These are phyloP conservation scores for Phytophthora macrochlamydospora DNA, from an alignment of 352 stramenopile genomes.

Conservation along the genomic window DNA sequence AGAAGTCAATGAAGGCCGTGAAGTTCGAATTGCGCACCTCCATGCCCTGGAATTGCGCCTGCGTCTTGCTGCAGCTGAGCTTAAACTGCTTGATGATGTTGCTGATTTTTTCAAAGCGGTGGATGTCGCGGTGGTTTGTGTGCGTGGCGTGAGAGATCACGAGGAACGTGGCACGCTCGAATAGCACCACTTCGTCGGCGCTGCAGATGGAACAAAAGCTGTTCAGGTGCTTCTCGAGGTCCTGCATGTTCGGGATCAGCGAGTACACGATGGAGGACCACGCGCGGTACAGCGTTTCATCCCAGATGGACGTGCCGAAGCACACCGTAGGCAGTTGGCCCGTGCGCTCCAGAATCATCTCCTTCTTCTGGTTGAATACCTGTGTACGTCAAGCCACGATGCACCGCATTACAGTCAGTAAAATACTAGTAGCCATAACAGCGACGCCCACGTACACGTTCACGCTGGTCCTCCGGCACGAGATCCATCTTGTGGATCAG, in stretches of 20 bases:
- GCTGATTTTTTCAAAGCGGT: slow-evolving; percentile 99
- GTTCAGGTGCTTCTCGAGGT: slow-evolving; percentile 95
- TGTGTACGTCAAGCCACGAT: slow-evolving; percentile 22
- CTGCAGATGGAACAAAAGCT: slow-evolving; percentile 98
- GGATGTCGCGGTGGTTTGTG: slow-evolving; percentile 93
- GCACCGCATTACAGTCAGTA: not conserved
- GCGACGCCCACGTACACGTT: slow-evolving; percentile 50
- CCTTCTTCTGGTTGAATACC: slow-evolving; percentile 95
- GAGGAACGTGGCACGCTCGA: slow-evolving; percentile 98
- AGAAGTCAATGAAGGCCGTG: slow-evolving; percentile 98
- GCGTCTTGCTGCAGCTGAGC: slow-evolving; percentile 97
- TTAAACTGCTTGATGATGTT: slow-evolving; percentile 99
- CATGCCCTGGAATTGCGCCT: slow-evolving; percentile 98
- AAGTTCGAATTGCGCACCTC: slow-evolving; percentile 98
- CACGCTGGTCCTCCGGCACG: slow-evolving; percentile 87
- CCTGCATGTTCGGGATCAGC: slow-evolving; percentile 98
- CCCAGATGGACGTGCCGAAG: slow-evolving; percentile 99
- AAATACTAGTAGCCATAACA: no score
- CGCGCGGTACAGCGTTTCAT: slow-evolving; percentile 99
- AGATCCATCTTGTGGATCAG: slow-evolving; percentile 99
- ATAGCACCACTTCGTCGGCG: slow-evolving; percentile 97
- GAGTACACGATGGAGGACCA: slow-evolving; percentile 99
- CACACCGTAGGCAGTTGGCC: slow-evolving; percentile 89
- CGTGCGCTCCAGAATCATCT: slow-evolving; percentile 93
- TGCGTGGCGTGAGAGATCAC: slow-evolving; percentile 97